These are phyloP conservation scores for Mycena belliarum DNA, from an alignment of 768 basidiomycete genomes.

Conservation along the genomic window DNA sequence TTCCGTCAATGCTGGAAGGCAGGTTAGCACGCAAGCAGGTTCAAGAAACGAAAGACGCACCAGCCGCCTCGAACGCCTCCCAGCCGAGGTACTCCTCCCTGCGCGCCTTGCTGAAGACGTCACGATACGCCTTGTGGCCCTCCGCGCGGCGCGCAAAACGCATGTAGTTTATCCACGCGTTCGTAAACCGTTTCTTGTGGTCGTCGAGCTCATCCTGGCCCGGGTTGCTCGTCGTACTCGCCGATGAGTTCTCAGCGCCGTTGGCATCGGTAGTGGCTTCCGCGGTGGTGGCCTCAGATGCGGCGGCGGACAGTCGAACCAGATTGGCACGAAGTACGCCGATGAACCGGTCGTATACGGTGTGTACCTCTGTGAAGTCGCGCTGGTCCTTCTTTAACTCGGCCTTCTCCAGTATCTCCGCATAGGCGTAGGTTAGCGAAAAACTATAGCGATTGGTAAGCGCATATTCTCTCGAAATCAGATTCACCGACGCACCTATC, in stretches of 20 bases:
- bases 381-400: constrained; percentile 53
- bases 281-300: neutral
- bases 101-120: constrained; percentile 80
- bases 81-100: constrained; percentile 77
- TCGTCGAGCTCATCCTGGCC: constrained; percentile 48
- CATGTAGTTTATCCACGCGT: constrained; percentile 91
- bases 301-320: constrained; percentile 51
- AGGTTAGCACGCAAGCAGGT: neutral
- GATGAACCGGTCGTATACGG: constrained; percentile 73
- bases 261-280: neutral
- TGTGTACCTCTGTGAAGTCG: constrained; percentile 67
- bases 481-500: constrained; percentile 54
- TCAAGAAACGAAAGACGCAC: constrained; percentile 40
- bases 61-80: constrained; percentile 93
- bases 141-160: constrained; percentile 87
- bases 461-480: neutral
- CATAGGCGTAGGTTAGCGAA: constrained; percentile 87
- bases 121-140: constrained; percentile 77
- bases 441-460: constrained; percentile 50
- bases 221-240: too few species aligned
- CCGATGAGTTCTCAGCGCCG: neutral
- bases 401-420: constrained; percentile 56
- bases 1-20: constrained; percentile 79
- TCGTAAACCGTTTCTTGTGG: constrained; percentile 67
- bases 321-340: constrained; percentile 62